A percentile compares a stretch with the other conserved stretches of the same genome.
These are phyloP conservation scores for Leccinum fallax DNA, from an alignment of 1,284 basidiomycete genomes.

Conservation along the genomic window DNA sequence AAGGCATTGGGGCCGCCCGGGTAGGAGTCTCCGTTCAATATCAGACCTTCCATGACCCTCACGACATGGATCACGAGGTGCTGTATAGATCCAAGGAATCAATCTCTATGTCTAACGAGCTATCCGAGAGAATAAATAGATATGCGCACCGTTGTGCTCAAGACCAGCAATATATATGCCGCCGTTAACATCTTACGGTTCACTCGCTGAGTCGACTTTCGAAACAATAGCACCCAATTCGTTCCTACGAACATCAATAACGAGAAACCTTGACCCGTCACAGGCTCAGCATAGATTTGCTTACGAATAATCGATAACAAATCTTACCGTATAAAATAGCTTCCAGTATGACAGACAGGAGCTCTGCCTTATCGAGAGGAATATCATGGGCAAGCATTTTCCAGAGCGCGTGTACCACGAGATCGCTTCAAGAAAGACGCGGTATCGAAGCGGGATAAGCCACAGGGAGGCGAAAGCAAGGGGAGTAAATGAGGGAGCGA, in stretches of 20 bases:
- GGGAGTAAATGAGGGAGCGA: slow-evolving; percentile 1
- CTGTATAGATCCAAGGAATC: background rate
- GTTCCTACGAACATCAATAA: slow-evolving; percentile 24
- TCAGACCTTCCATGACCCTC: slow-evolving; percentile 1
- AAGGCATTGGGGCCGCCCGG: background rate
- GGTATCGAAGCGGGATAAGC: background rate
- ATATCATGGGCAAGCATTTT: background rate
- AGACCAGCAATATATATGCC: slow-evolving; percentile 17
- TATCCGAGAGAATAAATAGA: background rate
- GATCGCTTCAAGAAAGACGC: background rate
- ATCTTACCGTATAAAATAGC: slow-evolving; percentile 24
- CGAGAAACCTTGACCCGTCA: slow-evolving; percentile 14
- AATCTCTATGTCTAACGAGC: background rate
- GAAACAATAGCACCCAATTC: slow-evolving; percentile 14
- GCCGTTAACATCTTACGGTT: slow-evolving; percentile 15
- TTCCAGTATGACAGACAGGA: slow-evolving; percentile 24
- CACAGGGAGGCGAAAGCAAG: background rate
- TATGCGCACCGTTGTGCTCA: slow-evolving; percentile 20
- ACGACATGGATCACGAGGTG: slow-evolving; percentile 2
- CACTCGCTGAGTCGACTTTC: slow-evolving; percentile 1
- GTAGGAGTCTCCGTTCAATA: background rate
- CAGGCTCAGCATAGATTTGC: background rate
- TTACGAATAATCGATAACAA: background rate
- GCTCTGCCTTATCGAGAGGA: slow-evolving; percentile 24
- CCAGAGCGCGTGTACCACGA: background rate